phyloP scores from a whole-genome alignment of 106 monocot species.

The Platanthera zijinensis region DNA sequence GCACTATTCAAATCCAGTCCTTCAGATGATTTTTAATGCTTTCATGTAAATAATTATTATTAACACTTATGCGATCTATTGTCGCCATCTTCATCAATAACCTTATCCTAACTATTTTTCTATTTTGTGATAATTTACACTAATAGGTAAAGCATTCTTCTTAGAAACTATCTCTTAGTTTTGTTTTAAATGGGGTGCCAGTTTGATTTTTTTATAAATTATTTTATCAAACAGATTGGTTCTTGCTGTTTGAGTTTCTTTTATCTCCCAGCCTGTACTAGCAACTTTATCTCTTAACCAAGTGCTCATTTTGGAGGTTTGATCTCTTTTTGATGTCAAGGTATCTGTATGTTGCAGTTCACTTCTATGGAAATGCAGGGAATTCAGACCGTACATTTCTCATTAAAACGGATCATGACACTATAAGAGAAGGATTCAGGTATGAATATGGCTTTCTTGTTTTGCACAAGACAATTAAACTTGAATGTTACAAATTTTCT shows the following conservation, averaged over 20 bases:
- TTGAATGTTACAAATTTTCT: neutral
- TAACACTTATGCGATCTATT: no score
- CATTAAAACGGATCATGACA: slow-evolving; percentile 71
- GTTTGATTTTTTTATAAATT: neutral
- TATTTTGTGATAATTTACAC: no score
- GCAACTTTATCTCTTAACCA: neutral
- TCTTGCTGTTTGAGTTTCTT: neutral
- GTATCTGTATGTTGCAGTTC: slow-evolving; percentile 27
- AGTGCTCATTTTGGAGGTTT: neutral
- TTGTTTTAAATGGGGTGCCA: no score
- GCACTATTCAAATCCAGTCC: no score
- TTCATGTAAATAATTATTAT: no score
- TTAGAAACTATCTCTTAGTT: no score
- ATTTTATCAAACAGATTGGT: neutral
- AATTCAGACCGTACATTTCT: slow-evolving; percentile 15
- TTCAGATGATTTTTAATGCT: no score
- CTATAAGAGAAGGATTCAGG: slow-evolving; percentile 70
- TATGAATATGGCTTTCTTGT: neutral
- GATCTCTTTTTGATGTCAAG: neutral
- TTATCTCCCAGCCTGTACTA: neutral
- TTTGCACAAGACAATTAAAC: neutral
- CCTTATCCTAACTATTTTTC: no score
- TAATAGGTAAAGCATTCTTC: no score
- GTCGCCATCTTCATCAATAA: no score
- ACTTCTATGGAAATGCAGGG: slow-evolving; percentile 39